These are phyloP conservation scores for Parsonsia alboflavescens DNA, from an alignment of 257 asterid genomes.

Conservation along the genomic window DNA sequence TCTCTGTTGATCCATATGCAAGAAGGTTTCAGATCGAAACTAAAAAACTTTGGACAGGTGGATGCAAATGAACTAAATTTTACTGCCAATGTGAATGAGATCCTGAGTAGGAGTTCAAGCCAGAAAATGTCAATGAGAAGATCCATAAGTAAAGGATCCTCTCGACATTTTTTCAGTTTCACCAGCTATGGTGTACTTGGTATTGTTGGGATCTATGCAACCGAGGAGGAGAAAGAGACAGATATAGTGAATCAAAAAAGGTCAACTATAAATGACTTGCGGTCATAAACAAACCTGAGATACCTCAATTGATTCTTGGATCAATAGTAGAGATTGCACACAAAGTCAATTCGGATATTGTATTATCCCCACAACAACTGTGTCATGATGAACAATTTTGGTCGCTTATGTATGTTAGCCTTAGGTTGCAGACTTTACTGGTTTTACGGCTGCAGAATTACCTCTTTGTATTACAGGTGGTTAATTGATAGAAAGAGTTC, in stretches of 20 bases:
- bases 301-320: conserved; percentile 50
- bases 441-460: conserved; percentile 54
- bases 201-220: conserved; percentile 25
- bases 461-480: conserved; percentile 79
- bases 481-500: conserved; percentile 55
- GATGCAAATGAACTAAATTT: conserved; percentile 20
- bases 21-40: conserved; percentile 34
- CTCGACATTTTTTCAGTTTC: conserved; percentile 47
- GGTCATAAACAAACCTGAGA: conserved; percentile 55
- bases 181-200: conserved; percentile 31
- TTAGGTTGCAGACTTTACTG: conserved; percentile 32
- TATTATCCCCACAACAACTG: conserved; percentile 52
- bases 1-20: conserved; percentile 64
- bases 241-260: conserved; percentile 27
- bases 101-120: conserved; percentile 49
- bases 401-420: conserved; percentile 47
- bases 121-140: conserved; percentile 36
- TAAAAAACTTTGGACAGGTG: conserved; percentile 12
- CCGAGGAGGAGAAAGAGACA: conserved; percentile 24
- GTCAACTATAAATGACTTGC: conserved; percentile 52
- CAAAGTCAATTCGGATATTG: conserved; percentile 55
- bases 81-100: conserved; percentile 23
- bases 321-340: conserved; percentile 46
- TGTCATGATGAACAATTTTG: conserved; percentile 47
- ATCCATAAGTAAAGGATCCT: conserved; percentile 54